Evolutionary conservation across 2,329 filamentous ascomycete species (phyloP), one percentile per base, ranked within the genome.

Genomic region (Gnomoniopsis sp.): DNA sequence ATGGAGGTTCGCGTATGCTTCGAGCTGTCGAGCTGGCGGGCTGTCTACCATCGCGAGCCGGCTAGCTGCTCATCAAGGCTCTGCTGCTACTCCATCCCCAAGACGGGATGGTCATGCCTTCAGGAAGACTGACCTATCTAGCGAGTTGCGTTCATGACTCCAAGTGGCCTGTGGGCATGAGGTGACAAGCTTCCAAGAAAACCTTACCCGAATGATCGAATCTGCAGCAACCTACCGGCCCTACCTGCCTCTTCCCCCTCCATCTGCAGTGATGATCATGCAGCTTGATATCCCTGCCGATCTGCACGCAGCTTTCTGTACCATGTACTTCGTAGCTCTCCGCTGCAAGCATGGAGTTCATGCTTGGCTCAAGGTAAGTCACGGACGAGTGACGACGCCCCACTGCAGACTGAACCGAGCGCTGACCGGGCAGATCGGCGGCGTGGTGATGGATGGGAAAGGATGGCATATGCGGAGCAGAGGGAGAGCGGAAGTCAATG

Each of bases 321-420:
- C n/a, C n/a, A n/a, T n/a, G n/a, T n/a, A n/a, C n/a, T n/a, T 30
- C 49, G 38, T 48, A 26, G 21, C 21, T 30, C 15, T 34, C 14
- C 3, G 17, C 33, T 50, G 48, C 15, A 19, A 19, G 26, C 22
- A 11, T n/a, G 58, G 48, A 55, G 47, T 48, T 51, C 49, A 38
- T 26, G 50, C 41, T 59, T 56, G 57, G 58, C 49, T 53, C 36
- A 48, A 59, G 34, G 57, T 57, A 59, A 55, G 8, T 59, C 59
- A 61, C 57, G 56, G 14, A 10, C 15, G 44, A 46, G 30, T 41
- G 46, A 41, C n/a, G 33, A 49, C 19, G 44, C n/a, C 21, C 17
- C 10, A 17, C 30, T 43, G 44, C 44, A 19, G 33, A 3, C 23
- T 11, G 22, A 10, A 55, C n/a, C 14, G 17, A 30, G 34, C 8